Conservation (phyloP, 305 asterid species). For the Solanum hybrid region DNA sequence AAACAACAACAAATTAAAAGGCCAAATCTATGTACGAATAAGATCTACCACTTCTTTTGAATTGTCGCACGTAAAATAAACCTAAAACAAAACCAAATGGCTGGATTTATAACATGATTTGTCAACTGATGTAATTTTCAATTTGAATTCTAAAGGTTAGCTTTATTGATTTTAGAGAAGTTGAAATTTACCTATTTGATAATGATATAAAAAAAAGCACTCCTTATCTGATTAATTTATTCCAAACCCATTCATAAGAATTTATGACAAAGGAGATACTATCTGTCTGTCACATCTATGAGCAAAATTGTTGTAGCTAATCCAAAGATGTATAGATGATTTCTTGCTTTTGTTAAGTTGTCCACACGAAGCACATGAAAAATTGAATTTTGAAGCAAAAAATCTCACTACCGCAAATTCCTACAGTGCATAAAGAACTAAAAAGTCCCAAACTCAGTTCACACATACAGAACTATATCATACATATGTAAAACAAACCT, state of each 20-base stretch:
- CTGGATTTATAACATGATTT: too few species aligned
- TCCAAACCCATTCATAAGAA: neutral
- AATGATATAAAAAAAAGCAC: neutral
- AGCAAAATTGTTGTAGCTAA: neutral
- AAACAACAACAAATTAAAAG: neutral
- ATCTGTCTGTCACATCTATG: neutral
- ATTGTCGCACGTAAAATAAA: neutral
- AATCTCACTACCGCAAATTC: too few species aligned
- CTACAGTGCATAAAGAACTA: too few species aligned
- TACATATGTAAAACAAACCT: too few species aligned
- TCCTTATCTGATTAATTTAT: neutral
- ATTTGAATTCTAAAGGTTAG: neutral
- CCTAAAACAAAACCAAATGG: neutral
- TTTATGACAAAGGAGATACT: neutral
- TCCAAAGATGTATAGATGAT: neutral
- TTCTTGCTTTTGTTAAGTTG: too few species aligned
- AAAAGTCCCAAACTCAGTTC: too few species aligned
- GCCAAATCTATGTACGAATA: neutral
- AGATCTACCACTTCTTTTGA: neutral
- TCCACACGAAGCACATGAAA: too few species aligned
- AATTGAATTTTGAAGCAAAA: too few species aligned
- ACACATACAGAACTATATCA: too few species aligned
- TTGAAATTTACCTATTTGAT: neutral
- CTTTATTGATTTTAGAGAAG: neutral
- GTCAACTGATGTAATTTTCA: neutral